These are phyloP conservation scores for Globisporangium emineosum DNA, from an alignment of 352 stramenopile species.

Conservation along the genomic window DNA sequence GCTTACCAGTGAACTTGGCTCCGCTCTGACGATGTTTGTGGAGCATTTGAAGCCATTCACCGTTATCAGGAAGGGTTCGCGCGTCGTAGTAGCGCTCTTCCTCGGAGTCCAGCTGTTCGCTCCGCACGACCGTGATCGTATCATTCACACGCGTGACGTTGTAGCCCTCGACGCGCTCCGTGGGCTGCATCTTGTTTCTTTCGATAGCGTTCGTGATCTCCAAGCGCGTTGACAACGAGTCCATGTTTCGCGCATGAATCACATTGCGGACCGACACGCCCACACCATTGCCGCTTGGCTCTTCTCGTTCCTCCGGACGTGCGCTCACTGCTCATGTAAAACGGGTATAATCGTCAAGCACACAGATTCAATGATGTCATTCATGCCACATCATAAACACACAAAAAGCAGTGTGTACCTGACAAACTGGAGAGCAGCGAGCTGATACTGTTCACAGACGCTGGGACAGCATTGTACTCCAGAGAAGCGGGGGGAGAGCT, in stretches of 20 bases:
- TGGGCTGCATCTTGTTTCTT: conserved; percentile 48
- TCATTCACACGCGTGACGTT: conserved; percentile 75
- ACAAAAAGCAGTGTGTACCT: conserved; percentile 15
- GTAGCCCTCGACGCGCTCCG: conserved; percentile 62
- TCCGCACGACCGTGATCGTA: conserved; percentile 66
- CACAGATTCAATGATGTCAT: neutral
- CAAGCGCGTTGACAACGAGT: conserved; percentile 65
- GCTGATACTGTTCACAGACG: conserved; percentile 49
- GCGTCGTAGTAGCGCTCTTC: conserved; percentile 76
- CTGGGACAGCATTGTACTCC: conserved; percentile 32
- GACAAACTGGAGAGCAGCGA: conserved; percentile 62
- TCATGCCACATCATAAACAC: neutral
- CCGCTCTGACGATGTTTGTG: conserved; percentile 65
- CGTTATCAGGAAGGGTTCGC: conserved; percentile 60
- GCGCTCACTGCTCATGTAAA: conserved; percentile 25
- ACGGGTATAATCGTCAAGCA: neutral
- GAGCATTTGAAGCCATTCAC: conserved; percentile 73
- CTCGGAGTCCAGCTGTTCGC: conserved; percentile 42
- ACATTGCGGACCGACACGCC: conserved; percentile 60
- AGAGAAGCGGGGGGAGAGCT: conserved; percentile 43
- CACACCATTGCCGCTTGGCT: conserved; percentile 59
- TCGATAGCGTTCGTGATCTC: conserved; percentile 73
- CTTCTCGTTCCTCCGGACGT: conserved; percentile 40
- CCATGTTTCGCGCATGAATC: conserved; percentile 60
- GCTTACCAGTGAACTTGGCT: conserved; percentile 69